Evolutionary conservation across 169 alveolate species (phyloP).

Genomic region (Eimeria falciformis): DNA sequence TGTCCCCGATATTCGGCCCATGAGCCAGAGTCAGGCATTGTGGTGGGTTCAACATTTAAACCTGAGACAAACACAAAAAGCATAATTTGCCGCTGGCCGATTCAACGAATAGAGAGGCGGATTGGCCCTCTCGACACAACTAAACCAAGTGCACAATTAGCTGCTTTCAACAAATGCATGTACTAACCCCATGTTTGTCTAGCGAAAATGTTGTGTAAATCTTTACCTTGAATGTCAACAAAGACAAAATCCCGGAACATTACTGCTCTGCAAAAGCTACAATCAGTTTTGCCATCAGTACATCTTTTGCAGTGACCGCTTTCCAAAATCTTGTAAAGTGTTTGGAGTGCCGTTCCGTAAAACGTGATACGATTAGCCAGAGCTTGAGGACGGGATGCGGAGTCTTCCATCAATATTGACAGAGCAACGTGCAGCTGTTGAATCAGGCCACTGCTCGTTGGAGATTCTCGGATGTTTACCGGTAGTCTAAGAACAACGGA

Average conservation of each 20-base stretch:
- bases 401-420: conserved; percentile 42
- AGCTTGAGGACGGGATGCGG: conserved; percentile 25
- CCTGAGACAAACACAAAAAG: not conserved
- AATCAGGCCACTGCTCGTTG: conserved; percentile 41
- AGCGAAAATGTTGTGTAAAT: too few relatives aligned
- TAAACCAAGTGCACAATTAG: too few relatives aligned
- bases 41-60: not conserved
- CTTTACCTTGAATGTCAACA: conserved; percentile 50
- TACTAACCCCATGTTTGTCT: too few relatives aligned
- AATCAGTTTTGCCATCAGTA: not conserved
- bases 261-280: conserved; percentile 59
- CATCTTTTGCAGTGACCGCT: conserved; percentile 67
- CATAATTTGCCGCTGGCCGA: too few relatives aligned
- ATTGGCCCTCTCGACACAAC: too few relatives aligned
- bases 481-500: conserved; percentile 43
- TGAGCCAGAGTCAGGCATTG: conserved; percentile 57
- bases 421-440: conserved; percentile 43
- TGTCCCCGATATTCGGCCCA: conserved; percentile 64
- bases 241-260: conserved; percentile 62
- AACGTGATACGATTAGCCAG: conserved; percentile 48
- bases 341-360: conserved; percentile 56
- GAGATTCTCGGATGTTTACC: conserved; percentile 44
- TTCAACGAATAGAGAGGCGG: too few relatives aligned
- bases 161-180: too few relatives aligned
- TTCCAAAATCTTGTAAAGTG: conserved; percentile 45